Evolutionary conservation across 352 stramenopile genomes (phyloP), one percentile per base, ranked within the genome.

Genomic region (Globisporangium takayamanum): DNA sequence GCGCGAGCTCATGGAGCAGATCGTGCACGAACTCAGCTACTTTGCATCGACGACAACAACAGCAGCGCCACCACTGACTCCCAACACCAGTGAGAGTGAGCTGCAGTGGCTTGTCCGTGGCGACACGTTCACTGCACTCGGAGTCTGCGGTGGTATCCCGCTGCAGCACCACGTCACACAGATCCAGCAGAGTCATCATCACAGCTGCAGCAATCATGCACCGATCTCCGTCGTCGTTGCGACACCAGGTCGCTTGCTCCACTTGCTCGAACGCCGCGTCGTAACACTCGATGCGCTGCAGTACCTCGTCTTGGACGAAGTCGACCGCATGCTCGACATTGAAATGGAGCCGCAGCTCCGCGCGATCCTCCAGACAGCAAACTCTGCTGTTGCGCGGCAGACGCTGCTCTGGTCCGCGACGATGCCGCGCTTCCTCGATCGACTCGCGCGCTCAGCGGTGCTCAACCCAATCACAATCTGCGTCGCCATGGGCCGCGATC

Each of bases 341-440:
- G 80, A 80, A 28, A 95, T 98, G 69, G 69, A 98, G 36, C 69
- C 70, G 16, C 96, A 99, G 70, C 76, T 99, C 54, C 94, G 98
- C 53, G 76, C 81, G 46, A 97, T 99, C 57, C 73, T 99, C 16
- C 44, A 49, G n/a, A 20, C 44, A 28, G 15, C 18, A 47, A 20
- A 47, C 41, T 0, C 44, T 5, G 20, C 44, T 16, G 41, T 46
- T 5, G 41, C 41, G 14, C 44, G 86, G 2, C 92, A 97, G 55
- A 95, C 94, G 8, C 72, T 94, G 26, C 66, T 99, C 7, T 97
- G 99, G 70, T 98, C 84, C 36, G 97, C 97, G 10, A 99, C 97
- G 0, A 72, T 99, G 50, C 87, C 87, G 37, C 63, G 45, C 25
- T 86, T 92, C 5, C 87, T 99, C 16, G 73, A 93, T 46, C 84